Evolutionary conservation across 352 stramenopile species (phyloP).

Genomic region (Thalassiosira hispida): DNA sequence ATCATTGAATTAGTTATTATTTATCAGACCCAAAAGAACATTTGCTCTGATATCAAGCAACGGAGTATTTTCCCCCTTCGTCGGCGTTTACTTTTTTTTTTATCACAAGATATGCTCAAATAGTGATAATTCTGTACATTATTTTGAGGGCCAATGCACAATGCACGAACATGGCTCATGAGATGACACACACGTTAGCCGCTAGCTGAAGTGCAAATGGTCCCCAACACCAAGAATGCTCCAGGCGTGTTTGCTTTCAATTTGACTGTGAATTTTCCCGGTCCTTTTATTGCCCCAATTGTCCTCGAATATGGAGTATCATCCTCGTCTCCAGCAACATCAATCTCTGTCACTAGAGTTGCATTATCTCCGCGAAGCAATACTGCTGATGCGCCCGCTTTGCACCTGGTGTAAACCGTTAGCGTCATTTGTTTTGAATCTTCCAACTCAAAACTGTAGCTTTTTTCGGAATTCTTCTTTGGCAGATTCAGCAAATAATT

Average conservation of each 20-base stretch:
- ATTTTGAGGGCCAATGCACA: no score
- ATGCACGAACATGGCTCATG: no score
- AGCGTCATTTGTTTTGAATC: slow-evolving; percentile 30
- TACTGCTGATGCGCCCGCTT: slow-evolving; percentile 12
- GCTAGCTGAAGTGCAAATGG: no score
- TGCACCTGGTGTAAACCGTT: slow-evolving; percentile 41
- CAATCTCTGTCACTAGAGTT: slow-evolving; percentile 11
- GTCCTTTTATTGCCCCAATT: slow-evolving; percentile 31
- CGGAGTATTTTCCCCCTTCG: no score
- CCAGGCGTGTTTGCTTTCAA: slow-evolving; percentile 24
- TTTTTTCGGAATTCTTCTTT: slow-evolving; percentile 32
- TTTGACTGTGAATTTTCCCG: slow-evolving; percentile 24
- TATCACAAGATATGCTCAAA: no score
- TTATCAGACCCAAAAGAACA: no score
- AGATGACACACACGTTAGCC: no score
- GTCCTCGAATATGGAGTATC: slow-evolving; percentile 36
- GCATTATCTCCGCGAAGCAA: slow-evolving; percentile 24
- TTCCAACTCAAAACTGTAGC: slow-evolving; percentile 33
- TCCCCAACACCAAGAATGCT: slow-evolving; percentile 27
- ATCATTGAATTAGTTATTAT: no score
- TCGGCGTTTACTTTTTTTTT: no score
- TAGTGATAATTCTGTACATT: no score
- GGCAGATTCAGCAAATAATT: slow-evolving; percentile 37
- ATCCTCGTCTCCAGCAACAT: slow-evolving; percentile 23
- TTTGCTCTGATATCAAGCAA: no score